Conservation (phyloP, 1,284 basidiomycete genomes). For the Pseudozyma thailandica region DNA sequence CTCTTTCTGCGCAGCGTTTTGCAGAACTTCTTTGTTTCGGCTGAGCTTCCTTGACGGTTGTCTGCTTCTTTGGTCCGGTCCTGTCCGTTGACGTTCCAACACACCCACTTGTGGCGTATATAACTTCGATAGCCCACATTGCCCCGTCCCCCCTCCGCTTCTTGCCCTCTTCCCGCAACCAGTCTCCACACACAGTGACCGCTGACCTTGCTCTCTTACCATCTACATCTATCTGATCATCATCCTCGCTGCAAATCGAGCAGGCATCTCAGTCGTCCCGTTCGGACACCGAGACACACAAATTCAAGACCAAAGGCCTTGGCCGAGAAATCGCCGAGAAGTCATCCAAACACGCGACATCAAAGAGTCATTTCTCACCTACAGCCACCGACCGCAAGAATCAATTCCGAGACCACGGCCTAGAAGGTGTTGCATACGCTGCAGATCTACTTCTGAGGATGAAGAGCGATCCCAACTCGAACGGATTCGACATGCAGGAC, state of each 20-base stretch:
- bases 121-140: slow-evolving; percentile 6
- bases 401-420: slow-evolving; percentile 9
- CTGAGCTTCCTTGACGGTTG: not conserved
- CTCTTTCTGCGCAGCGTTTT: not conserved
- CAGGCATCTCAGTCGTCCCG: too few relatives aligned
- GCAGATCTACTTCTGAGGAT: slow-evolving; percentile 30
- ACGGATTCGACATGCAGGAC: not conserved
- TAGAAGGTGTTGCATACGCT: slow-evolving; percentile 38
- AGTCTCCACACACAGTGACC: not conserved
- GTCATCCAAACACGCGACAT: not conserved
- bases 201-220: not conserved
- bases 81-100: not conserved
- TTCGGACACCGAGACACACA: too few relatives aligned
- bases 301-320: too few relatives aligned
- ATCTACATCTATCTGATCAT: not conserved
- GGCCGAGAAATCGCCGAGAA: not conserved
- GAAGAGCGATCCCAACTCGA: not conserved
- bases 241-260: too few relatives aligned
- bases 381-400: not conserved
- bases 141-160: not conserved
- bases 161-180: not conserved
- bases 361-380: not conserved
- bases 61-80: not conserved
- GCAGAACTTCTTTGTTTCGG: not conserved
- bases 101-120: slow-evolving; percentile 13